These are phyloP conservation scores for Solanum etuberosum DNA, from an alignment of 257 asterid genomes.

Conservation along the genomic window DNA sequence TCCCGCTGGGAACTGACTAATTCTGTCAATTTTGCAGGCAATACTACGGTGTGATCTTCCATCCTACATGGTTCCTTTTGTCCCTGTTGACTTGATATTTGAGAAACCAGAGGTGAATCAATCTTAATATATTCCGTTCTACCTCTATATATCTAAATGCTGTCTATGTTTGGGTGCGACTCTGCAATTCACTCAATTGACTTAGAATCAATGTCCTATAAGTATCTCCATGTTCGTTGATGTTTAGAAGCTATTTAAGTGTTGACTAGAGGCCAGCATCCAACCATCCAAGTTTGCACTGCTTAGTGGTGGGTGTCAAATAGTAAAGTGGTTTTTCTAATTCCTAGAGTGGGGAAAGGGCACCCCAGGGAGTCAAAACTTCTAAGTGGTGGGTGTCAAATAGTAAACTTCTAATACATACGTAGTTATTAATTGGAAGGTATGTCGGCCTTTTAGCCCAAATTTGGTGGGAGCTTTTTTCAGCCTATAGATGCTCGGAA, in stretches of 20 bases:
- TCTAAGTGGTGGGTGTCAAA: too few relatives aligned
- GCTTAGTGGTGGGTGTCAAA: not conserved
- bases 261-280: not conserved
- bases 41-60: constrained; percentile 93
- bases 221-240: not conserved
- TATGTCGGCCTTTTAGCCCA: not conserved
- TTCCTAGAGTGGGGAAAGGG: not conserved
- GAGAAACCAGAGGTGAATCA: constrained; percentile 74
- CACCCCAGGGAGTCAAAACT: not conserved
- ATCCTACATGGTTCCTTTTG: constrained; percentile 82
- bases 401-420: not conserved
- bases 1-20: not conserved
- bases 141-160: not conserved
- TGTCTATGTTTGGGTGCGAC: not conserved
- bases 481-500: not conserved
- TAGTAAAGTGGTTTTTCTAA: not conserved
- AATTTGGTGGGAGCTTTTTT: not conserved
- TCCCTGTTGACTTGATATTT: constrained; percentile 55
- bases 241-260: not conserved
- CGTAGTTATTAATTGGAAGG: not conserved
- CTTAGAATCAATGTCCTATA: not conserved
- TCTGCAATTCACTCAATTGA: not conserved
- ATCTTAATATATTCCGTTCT: not conserved
- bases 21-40: constrained; percentile 39
- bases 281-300: not conserved